phyloP scores from a whole-genome alignment of 305 asterid genomes.

The Solanum aculeatissimum region DNA sequence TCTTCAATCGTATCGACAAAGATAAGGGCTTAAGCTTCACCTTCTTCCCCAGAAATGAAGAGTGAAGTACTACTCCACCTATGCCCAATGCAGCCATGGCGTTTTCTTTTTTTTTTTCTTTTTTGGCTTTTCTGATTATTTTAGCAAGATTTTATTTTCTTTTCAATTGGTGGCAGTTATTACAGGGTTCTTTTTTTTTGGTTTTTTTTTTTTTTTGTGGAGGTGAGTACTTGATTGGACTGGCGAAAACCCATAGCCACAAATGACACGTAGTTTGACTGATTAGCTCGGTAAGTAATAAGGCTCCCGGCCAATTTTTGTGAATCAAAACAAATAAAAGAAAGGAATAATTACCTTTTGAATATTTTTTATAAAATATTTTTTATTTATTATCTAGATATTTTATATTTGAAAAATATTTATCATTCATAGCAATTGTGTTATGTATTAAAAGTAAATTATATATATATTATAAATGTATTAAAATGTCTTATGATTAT shows the following conservation, averaged over 20 bases:
- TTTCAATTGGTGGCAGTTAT: constrained; percentile 17
- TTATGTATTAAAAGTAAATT: no score
- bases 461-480: no score
- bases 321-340: no score
- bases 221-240: constrained; percentile 28
- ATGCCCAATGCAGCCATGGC: constrained; percentile 52
- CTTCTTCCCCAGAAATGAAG: constrained; percentile 57
- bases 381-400: no score
- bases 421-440: no score
- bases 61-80: constrained; percentile 46
- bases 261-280: constrained; percentile 8
- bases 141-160: background rate
- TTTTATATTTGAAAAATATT: no score
- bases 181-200: constrained; percentile 9
- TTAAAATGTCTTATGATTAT: no score
- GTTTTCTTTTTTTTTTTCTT: background rate
- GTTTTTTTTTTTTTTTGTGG: constrained; percentile 38
- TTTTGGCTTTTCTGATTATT: background rate
- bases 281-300: background rate
- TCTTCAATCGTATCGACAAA: constrained; percentile 22
- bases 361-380: no score
- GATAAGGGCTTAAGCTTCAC: constrained; percentile 24
- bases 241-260: constrained; percentile 31
- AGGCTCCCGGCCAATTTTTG: no score
- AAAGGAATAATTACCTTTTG: no score